Percentiles rank a stretch among this genome's conserved stretches.
Conservation (phyloP, 2,329 filamentous ascomycete genomes). For the Sclerotinia minor region DNA sequence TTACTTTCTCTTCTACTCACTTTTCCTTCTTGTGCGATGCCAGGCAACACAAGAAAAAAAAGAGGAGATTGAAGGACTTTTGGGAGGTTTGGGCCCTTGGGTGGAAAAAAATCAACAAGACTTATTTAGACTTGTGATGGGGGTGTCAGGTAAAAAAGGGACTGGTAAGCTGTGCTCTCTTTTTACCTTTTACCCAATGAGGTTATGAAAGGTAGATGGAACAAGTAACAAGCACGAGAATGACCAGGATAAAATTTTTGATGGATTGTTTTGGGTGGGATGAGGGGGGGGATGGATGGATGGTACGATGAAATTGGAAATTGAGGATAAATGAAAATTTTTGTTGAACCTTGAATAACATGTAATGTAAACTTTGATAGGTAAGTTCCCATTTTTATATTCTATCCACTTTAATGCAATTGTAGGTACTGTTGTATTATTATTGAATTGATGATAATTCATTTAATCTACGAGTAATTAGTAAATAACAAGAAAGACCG, state of each 20-base stretch:
- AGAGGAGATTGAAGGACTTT: constrained; percentile 15
- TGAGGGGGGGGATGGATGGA: background rate
- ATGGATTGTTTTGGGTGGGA: background rate
- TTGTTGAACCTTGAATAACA: background rate
- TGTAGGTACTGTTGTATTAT: background rate
- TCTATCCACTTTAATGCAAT: background rate
- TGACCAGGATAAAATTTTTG: background rate
- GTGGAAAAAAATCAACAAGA: background rate
- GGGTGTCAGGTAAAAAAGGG: background rate
- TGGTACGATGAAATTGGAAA: background rate
- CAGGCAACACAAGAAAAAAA: constrained; percentile 7
- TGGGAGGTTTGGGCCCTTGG: background rate
- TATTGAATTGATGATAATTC: background rate
- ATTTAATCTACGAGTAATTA: too few species aligned
- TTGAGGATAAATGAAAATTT: background rate
- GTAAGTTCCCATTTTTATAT: background rate
- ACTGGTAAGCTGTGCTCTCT: background rate
- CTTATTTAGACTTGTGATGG: background rate
- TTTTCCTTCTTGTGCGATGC: constrained; percentile 23
- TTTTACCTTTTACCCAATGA: background rate
- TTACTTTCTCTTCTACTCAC: constrained; percentile 17
- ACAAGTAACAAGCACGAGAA: constrained; percentile 3
- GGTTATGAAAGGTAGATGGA: background rate
- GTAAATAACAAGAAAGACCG: background rate
- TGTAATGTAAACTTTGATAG: background rate